Evolutionary conservation across 768 basidiomycete genomes (phyloP).

Genomic region (Boletus eberwhitei): DNA sequence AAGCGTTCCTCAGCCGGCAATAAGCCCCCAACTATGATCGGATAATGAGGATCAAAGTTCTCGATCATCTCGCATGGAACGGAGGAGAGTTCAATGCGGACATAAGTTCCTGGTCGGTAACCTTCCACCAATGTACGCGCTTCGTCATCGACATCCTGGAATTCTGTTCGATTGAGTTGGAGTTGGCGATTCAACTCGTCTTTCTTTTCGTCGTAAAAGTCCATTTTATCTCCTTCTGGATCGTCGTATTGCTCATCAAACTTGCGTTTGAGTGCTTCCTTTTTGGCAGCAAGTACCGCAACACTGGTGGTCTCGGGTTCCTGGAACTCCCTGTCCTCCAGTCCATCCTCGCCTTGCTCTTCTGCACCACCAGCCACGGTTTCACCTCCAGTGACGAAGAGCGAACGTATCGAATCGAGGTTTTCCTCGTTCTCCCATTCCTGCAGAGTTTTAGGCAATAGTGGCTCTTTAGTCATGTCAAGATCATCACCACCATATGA

Average conservation of each 20-base stretch:
- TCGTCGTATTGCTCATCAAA: conserved; percentile 98
- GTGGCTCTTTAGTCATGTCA: conserved; percentile 66
- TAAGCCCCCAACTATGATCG: conserved; percentile 89
- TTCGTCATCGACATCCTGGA: conserved; percentile 72
- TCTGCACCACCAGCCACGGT: conserved; percentile 34
- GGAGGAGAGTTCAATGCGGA: conserved; percentile 81
- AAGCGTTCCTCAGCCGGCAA: conserved; percentile 88
- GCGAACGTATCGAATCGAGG: conserved; percentile 78
- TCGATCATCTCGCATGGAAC: conserved; percentile 92
- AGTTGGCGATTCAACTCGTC: conserved; percentile 86
- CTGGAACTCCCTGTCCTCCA: conserved; percentile 33
- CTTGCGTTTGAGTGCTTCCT: conserved; percentile 87
- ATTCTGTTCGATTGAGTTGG: conserved; percentile 80
- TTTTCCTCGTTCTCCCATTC: conserved; percentile 85
- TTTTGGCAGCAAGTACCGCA: conserved; percentile 73
- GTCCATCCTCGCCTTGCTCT: conserved; percentile 39
- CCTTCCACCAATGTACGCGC: conserved; percentile 86
- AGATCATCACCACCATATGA: conserved; percentile 50
- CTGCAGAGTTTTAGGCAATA: conserved; percentile 50
- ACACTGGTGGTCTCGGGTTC: conserved; percentile 38
- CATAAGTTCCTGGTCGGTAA: conserved; percentile 84
- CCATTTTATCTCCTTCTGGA: conserved; percentile 69
- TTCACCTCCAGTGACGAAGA: conserved; percentile 84
- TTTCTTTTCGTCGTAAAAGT: conserved; percentile 91
- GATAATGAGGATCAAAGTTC: conserved; percentile 88